These are phyloP conservation scores for Pezicula carpinea DNA, from an alignment of 2,329 filamentous ascomycete species.

Conservation along the genomic window DNA sequence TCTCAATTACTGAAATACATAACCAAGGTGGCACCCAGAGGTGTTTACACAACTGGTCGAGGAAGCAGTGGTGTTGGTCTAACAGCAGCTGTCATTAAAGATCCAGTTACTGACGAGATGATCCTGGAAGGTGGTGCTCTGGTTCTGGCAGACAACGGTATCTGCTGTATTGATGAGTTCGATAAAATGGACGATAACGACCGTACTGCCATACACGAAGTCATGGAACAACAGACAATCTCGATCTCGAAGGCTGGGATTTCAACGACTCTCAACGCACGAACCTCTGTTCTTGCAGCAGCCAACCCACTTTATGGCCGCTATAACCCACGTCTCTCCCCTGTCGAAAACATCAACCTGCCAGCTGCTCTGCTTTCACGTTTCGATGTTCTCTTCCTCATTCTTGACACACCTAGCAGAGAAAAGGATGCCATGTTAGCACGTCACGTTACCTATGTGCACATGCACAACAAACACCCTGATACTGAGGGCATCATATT, in stretches of 20 bases:
- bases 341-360: constrained; percentile 98
- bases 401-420: constrained; percentile 87
- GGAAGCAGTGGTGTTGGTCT: constrained; percentile 78
- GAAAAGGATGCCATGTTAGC: constrained; percentile 91
- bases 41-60: constrained; percentile 77
- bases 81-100: constrained; percentile 75
- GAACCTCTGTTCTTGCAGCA: constrained; percentile 91
- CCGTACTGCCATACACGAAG: constrained; percentile 77
- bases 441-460: constrained; percentile 91
- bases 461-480: constrained; percentile 94
- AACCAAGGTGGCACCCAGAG: constrained; percentile 90
- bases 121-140: constrained; percentile 76
- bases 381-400: constrained; percentile 95
- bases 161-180: constrained; percentile 82
- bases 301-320: constrained; percentile 96
- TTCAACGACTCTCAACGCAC: constrained; percentile 92
- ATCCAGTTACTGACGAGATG: constrained; percentile 75
- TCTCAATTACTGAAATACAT: constrained; percentile 98
- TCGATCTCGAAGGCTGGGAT: constrained; percentile 89
- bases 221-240: constrained; percentile 85
- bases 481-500: constrained; percentile 78
- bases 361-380: constrained; percentile 94
- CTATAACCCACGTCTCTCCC: constrained; percentile 95
- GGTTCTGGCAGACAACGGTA: constrained; percentile 74
- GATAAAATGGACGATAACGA: constrained; percentile 82